Evolutionary conservation across 495 filamentous ascomycete genomes (phyloP).

Genomic region (Podospora comata): DNA sequence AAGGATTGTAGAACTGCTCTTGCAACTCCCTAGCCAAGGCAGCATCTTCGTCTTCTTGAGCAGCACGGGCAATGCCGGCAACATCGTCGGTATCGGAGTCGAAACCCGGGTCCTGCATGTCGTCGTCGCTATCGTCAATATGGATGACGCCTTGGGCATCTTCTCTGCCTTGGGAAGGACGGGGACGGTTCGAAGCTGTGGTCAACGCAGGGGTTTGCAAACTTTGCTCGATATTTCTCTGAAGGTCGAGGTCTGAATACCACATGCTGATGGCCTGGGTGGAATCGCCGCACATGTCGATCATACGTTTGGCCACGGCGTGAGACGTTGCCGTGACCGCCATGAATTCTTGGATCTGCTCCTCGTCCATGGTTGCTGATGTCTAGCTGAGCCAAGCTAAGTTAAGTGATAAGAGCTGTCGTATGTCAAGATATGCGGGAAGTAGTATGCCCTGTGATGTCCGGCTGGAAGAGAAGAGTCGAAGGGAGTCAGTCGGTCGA

Average conservation of each 20-base stretch:
- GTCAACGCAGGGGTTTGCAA: constrained; percentile 23
- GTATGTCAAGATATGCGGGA: no score
- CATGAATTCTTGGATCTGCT: constrained; percentile 44
- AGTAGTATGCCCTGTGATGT: not conserved
- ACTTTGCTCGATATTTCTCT: constrained; percentile 44
- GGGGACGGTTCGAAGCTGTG: constrained; percentile 29
- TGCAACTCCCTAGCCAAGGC: constrained; percentile 88
- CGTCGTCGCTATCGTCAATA: constrained; percentile 66
- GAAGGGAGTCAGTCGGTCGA: no score
- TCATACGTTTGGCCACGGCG: constrained; percentile 69
- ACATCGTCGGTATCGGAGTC: constrained; percentile 33
- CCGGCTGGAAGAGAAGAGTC: no score
- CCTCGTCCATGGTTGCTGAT: not conserved
- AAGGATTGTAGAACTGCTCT: constrained; percentile 78
- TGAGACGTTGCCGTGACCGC: constrained; percentile 63
- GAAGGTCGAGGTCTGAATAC: constrained; percentile 74
- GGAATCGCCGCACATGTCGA: constrained; percentile 76
- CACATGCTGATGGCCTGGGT: constrained; percentile 85
- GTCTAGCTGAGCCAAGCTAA: no score
- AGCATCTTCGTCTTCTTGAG: constrained; percentile 77
- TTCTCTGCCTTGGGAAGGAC: constrained; percentile 38
- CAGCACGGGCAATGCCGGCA: constrained; percentile 40
- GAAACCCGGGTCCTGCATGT: constrained; percentile 53
- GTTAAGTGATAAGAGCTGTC: no score
- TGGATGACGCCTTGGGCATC: constrained; percentile 63